These are phyloP conservation scores for Daldinia caldariorum DNA, from an alignment of 495 filamentous ascomycete genomes.

Conservation along the genomic window DNA sequence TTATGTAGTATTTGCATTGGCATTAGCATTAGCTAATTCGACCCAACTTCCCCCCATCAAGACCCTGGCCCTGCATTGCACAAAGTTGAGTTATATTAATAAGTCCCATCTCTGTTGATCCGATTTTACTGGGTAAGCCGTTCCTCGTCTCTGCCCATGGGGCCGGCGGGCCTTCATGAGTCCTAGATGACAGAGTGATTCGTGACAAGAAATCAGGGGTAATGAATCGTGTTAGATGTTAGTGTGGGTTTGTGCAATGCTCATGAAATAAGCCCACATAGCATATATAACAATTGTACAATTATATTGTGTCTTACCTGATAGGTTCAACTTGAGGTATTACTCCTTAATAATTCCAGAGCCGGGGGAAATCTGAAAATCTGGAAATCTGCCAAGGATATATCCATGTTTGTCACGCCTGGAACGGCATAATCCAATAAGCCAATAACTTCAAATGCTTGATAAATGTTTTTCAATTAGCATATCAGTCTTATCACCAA, in stretches of 20 bases:
- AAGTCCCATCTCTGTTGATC: not conserved
- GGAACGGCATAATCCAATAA: slow-evolving; percentile 1
- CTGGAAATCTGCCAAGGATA: not conserved
- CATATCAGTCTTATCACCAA: not conserved
- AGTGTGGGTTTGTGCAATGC: slow-evolving; percentile 5
- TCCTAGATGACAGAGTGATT: slow-evolving; percentile 10
- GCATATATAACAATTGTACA: slow-evolving; percentile 1
- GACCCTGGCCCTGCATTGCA: not conserved
- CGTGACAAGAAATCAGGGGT: slow-evolving; percentile 21
- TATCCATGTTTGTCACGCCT: not conserved
- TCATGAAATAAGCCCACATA: slow-evolving; percentile 4
- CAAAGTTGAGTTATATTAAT: not conserved
- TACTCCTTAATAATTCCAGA: not conserved
- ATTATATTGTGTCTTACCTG: slow-evolving; percentile 4
- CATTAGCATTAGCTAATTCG: not conserved
- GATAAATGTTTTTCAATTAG: not conserved
- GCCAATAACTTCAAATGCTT: slow-evolving; percentile 3
- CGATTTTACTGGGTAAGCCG: not conserved
- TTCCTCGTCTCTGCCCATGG: not conserved
- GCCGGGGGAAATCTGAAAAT: slow-evolving; percentile 6
- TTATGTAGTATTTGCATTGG: not conserved
- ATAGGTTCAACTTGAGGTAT: not conserved
- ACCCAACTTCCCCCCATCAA: not conserved
- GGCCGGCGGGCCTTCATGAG: slow-evolving; percentile 3
- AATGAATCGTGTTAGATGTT: slow-evolving; percentile 25